phyloP scores from a whole-genome alignment of 441 rosid genomes.

The Corymbia citriodora region DNA sequence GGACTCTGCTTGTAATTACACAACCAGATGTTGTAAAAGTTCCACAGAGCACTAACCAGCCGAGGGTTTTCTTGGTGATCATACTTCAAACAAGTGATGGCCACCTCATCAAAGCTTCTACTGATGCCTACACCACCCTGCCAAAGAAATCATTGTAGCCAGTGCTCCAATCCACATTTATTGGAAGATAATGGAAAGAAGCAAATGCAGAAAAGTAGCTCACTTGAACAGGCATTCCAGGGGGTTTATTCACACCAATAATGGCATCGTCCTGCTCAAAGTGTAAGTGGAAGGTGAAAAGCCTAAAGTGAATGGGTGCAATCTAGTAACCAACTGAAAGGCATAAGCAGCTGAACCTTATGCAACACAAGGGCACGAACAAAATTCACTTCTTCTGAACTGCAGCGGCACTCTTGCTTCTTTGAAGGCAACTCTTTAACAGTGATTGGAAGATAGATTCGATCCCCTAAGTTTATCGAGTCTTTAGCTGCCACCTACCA shows the following conservation, averaged over 20 bases:
- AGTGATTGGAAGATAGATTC: constrained; percentile 61
- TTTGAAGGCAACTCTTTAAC: constrained; percentile 30
- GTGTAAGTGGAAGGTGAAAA: neutral
- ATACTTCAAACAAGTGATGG: constrained; percentile 57
- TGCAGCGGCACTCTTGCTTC: constrained; percentile 34
- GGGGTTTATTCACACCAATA: constrained; percentile 77
- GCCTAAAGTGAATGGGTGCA: neutral
- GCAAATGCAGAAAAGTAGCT: neutral
- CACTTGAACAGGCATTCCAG: constrained; percentile 93
- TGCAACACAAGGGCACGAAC: constrained; percentile 59
- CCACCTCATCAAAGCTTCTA: constrained; percentile 79
- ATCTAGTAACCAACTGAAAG: neutral
- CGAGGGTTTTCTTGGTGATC: constrained; percentile 70
- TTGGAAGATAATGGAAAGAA: neutral
- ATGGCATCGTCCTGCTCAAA: constrained; percentile 60
- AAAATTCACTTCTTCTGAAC: constrained; percentile 55
- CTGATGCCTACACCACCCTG: constrained; percentile 88
- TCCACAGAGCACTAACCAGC: constrained; percentile 48
- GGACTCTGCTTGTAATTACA: neutral
- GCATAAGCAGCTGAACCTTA: constrained; percentile 46
- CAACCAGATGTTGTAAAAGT: neutral
- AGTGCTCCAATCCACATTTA: constrained; percentile 1
- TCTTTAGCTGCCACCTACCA: constrained; percentile 86
- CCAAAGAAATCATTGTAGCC: neutral
- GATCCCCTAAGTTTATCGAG: constrained; percentile 63